Conservation (phyloP, 352 stramenopile genomes). For the Globisporangium iwayamae region DNA sequence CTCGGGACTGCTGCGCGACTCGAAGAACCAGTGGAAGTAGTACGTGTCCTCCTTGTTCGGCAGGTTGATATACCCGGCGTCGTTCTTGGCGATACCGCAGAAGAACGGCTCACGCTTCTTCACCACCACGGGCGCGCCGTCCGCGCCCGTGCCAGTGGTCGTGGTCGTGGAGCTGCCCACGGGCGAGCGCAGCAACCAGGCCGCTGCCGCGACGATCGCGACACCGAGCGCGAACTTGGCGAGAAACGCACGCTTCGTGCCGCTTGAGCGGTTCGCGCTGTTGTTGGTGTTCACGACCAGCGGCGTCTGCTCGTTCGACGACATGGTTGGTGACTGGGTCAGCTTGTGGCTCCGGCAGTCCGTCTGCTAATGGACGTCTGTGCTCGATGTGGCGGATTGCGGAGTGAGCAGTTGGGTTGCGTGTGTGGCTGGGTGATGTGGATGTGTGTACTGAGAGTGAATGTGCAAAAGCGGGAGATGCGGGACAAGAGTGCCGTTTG, state of each 20-base stretch:
- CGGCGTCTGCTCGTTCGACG: conserved; percentile 7
- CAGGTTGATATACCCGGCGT: neutral
- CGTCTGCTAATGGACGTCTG: neutral
- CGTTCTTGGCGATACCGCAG: neutral
- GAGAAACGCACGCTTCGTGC: conserved; percentile 11
- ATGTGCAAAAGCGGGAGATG: no score
- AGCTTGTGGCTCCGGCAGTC: neutral
- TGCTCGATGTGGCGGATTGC: neutral
- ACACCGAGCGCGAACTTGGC: conserved; percentile 10
- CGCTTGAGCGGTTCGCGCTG: conserved; percentile 1
- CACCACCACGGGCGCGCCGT: neutral
- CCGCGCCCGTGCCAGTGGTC: neutral
- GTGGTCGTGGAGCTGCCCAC: neutral
- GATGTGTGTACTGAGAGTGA: no score
- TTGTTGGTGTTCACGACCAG: neutral
- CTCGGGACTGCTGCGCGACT: neutral
- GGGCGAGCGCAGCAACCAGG: conserved; percentile 10
- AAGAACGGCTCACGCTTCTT: conserved; percentile 18
- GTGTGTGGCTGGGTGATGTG: no score
- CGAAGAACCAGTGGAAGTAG: neutral
- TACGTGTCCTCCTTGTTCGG: neutral
- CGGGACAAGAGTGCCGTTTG: no score
- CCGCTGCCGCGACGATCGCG: conserved; percentile 5
- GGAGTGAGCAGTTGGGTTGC: neutral
- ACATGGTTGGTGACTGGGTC: neutral